Base-by-base conservation (phyloP, 2,329 filamentous ascomycete genomes). In the Leptographium lundbergii region DNA sequence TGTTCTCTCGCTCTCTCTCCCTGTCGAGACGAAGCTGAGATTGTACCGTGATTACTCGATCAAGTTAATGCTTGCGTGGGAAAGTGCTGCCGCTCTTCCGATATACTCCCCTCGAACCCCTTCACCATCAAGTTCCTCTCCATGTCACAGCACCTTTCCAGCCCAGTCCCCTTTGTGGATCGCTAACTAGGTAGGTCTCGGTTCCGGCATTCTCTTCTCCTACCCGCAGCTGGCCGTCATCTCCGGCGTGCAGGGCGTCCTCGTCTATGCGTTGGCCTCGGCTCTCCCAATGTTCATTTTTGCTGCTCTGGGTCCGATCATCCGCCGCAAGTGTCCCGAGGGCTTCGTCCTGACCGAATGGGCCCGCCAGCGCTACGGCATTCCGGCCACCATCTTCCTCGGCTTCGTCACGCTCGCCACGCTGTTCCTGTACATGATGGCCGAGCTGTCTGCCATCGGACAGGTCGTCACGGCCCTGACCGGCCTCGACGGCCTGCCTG, bases 61-160 rank as follows among this genome's bases (percentile, higher is more conserved):
- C 89, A 94, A 94, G 89, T 89, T 92, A 94, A 92, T 91, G 87
- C 89, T 94, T 94, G 89, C 89, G 89, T 92, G 89, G 86, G 88
- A 92, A 91, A 81, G 89, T 92, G 88, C 87, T 91, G 88, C 88
- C 88, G 88, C 88, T 89, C 83, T 62, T 63, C 59, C 58, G 58
- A 61, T 39, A 39, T 17, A 42, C 52, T 42, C 55, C 32, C 17
- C 25, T 36, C 13, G n/a, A 42, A 60, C 62, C 63, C 63, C 65
- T 65, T 58, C 63, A 63, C 58, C 67, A 66, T 63, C 14, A 4
- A 14, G 2, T 39, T 27, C 47, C 36, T n/a, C 51, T 13, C 29
- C 50, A 29, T 42, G 32, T 57, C 61, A 62, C 50, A 32, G 11
- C 60, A 42, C 22, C 56, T 5, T 54, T 53, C 57, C 34, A 61